Base-by-base conservation (phyloP, 2,329 filamentous ascomycete genomes). In the Alternaria panax region DNA sequence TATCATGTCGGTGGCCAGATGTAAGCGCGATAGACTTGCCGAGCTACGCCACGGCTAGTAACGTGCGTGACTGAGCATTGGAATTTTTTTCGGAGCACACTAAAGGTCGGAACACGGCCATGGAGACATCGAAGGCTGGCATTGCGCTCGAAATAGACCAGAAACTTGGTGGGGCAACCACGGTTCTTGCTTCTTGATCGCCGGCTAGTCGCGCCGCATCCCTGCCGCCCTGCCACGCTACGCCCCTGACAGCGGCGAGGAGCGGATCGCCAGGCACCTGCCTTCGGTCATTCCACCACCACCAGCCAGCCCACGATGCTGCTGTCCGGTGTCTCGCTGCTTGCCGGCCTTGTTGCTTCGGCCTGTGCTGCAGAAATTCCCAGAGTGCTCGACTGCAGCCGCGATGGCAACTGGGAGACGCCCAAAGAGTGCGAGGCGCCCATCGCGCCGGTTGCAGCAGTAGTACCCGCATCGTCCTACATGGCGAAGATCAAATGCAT, bases 401-500 rank as follows among this genome's bases (percentile, higher is more conserved):
- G 27, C 52, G 51, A 8, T 36, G 66, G 25, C 45, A 43, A 24
- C 36, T 22, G 27, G 50, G 43, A 14, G 40, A 53, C 22, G 52
- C 57, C 45, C 25, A 51, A 67, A 20, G 58, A 63, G 22, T 76
- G 75, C 55, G 48, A 61, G 22, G 57, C 65, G 12, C 72, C 71
- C 28, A 59, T 75, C 20, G 61, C 69, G 34, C 38, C 64, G 25
- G 63, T 75, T 24, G 68, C 73, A 7, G 62, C 66, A 16, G 56
- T 75, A 20, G 56, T 58, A 40, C 65, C 68, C 28, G 70, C 63
- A 51, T 56, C 59, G n/a, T 70, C 66, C 50, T 76, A 75, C 62
- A 60, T 72, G n/a, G 66, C 72, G 8, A 75, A 68, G 51, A 60
- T 77, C 11, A 65, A 69, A 48, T 77, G 75, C 63, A 63, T 66